Conservation (phyloP, 805 yeast genomes). For the Ogataea kodamae region DNA sequence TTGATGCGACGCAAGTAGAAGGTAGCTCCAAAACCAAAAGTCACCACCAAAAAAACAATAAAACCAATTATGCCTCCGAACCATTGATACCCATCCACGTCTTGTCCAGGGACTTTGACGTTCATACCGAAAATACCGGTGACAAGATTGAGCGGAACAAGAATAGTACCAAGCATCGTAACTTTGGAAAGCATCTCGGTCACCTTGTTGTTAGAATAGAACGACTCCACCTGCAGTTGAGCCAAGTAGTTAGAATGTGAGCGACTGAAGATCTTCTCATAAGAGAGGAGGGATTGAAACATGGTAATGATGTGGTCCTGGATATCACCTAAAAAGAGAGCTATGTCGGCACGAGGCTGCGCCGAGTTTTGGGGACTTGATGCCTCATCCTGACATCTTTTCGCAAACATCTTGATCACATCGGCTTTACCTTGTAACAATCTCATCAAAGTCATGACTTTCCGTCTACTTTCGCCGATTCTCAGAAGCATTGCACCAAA, state of each 20-base stretch:
- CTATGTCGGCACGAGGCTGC: slow-evolving; percentile 87
- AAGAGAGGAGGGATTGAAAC: slow-evolving; percentile 85
- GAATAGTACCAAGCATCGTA: slow-evolving; percentile 82
- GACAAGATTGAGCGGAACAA: slow-evolving; percentile 84
- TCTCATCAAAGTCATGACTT: slow-evolving; percentile 90
- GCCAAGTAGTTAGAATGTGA: slow-evolving; percentile 92
- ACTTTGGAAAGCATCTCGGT: slow-evolving; percentile 87
- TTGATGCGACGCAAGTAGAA: slow-evolving; percentile 24
- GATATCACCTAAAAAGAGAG: slow-evolving; percentile 88
- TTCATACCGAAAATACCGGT: slow-evolving; percentile 97
- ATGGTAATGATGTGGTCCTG: slow-evolving; percentile 96
- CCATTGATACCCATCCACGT: slow-evolving; percentile 46
- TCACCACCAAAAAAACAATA: slow-evolving; percentile 26
- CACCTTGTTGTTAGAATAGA: slow-evolving; percentile 77
- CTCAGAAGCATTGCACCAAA: slow-evolving; percentile 72
- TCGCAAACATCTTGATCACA: slow-evolving; percentile 93
- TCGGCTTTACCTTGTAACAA: slow-evolving; percentile 91
- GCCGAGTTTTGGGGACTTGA: slow-evolving; percentile 28
- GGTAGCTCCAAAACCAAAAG: slow-evolving; percentile 23
- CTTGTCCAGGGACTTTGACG: slow-evolving; percentile 77
- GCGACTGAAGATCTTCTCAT: slow-evolving; percentile 89
- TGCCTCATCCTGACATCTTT: slow-evolving; percentile 81
- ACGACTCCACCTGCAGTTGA: slow-evolving; percentile 89
- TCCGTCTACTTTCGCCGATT: slow-evolving; percentile 86
- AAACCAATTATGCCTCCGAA: slow-evolving; percentile 38